A percentile compares a stretch with the other conserved stretches of the same genome.
Conservation (phyloP, 768 basidiomycete species). For the Amanita polypyramis region DNA sequence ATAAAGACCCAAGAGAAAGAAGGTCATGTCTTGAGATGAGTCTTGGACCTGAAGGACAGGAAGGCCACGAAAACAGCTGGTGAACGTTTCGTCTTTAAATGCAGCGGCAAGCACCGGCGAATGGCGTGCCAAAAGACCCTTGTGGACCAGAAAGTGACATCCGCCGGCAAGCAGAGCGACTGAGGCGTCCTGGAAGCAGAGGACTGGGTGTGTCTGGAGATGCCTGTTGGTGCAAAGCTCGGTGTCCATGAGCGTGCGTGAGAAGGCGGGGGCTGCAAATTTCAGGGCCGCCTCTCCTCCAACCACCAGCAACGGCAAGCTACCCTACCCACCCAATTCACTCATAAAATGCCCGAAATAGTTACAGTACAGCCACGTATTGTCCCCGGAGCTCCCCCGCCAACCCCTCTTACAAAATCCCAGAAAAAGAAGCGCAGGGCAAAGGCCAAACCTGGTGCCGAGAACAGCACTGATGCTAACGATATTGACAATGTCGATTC, state of each 20-base stretch:
- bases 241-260: conserved; percentile 1
- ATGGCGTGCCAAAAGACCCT: conserved; percentile 53
- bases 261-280: conserved; percentile 2
- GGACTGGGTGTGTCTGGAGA: conserved; percentile 29
- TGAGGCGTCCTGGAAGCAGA: conserved; percentile 65
- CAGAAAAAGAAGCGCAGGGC: conserved; percentile 62
- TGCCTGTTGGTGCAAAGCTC: not conserved
- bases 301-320: conserved; percentile 16
- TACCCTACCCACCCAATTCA: conserved; percentile 18
- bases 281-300: not conserved
- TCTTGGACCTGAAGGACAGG: conserved; percentile 48
- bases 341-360: conserved; percentile 27
- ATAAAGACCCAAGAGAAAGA: conserved; percentile 56
- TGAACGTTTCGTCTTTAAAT: conserved; percentile 20
- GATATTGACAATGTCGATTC: conserved; percentile 26
- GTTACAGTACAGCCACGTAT: conserved; percentile 31
- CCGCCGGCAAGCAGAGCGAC: conserved; percentile 45
- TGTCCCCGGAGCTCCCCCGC: conserved; percentile 71
- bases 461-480: conserved; percentile 11
- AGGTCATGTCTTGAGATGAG: conserved; percentile 41
- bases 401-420: conserved; percentile 46
- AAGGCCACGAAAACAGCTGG: conserved; percentile 40
- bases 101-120: conserved; percentile 38
- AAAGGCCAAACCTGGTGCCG: conserved; percentile 32
- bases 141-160: conserved; percentile 59